Conservation (phyloP, 306 rosid species). For the Medicago arabica region DNA sequence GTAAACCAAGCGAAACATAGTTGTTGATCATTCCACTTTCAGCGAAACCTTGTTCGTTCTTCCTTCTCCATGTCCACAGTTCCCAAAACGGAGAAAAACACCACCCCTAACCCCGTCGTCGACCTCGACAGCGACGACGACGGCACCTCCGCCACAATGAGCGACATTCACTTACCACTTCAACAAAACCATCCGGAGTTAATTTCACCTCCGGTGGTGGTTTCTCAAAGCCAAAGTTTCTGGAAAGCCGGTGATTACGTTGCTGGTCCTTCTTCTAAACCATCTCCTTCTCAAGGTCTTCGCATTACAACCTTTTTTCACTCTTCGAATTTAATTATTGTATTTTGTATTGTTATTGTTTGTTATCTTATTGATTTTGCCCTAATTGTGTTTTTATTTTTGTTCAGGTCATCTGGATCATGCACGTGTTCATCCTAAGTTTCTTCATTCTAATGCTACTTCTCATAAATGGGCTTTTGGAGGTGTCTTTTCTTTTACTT, state of each 20-base stretch:
- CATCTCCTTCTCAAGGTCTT: constrained; percentile 43
- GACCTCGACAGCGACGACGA: constrained; percentile 51
- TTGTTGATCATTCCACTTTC: neutral
- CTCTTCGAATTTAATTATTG: neutral
- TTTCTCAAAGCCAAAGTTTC: constrained; percentile 55
- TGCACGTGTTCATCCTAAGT: constrained; percentile 95
- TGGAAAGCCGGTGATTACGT: constrained; percentile 88
- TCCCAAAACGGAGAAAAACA: constrained; percentile 40
- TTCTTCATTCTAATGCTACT: constrained; percentile 97
- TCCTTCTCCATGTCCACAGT: constrained; percentile 36
- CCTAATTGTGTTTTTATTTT: constrained; percentile 35
- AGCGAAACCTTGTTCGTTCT: neutral
- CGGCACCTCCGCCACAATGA: constrained; percentile 35
- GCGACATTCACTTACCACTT: constrained; percentile 11
- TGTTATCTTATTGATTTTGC: neutral
- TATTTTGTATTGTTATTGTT: neutral
- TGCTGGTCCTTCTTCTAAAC: constrained; percentile 48
- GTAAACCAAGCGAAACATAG: too few species aligned
- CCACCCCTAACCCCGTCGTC: constrained; percentile 28
- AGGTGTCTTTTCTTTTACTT: constrained; percentile 54
- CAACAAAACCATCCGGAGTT: constrained; percentile 36
- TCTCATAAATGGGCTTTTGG: constrained; percentile 99
- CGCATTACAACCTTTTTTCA: neutral
- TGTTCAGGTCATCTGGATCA: constrained; percentile 74
- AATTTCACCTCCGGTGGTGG: constrained; percentile 6